Base-by-base conservation (phyloP, 2,329 filamentous ascomycete species). In the Tolypocladium endophyticum region DNA sequence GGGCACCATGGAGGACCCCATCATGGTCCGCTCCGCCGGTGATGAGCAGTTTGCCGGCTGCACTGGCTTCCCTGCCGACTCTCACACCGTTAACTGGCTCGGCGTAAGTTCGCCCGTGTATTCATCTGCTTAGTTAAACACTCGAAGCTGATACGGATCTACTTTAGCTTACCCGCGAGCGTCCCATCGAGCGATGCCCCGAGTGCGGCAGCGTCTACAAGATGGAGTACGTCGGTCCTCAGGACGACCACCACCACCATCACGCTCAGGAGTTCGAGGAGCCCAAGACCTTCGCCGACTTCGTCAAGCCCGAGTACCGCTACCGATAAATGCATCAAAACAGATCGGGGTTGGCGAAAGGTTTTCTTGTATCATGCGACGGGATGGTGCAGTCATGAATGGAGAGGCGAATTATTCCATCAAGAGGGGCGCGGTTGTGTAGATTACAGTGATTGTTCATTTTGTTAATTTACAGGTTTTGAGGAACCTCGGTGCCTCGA, bases 191-290 rank as follows among this genome's bases (percentile, higher is more conserved):
- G 82, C 91, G 94, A 76, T 99, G 94, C 87, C 87, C 87, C 72
- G 94, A 99, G 83, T 99, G 94, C 79, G 94, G 94, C 68, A 90
- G 87, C 75, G 90, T 94, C 68, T 92, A 96, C 83, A 95, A 96
- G 87, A 94, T 97, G 90, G 88, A 97, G 74, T 99, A 96, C 77
- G 79, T 96, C 66, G 94, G 94, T 63, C 87, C 92, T 57, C 75
- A 87, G 73, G 89, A 94, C 66, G 87, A 92, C 74, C 77, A 81
- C 70, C 84, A 90, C 74, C 73, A 82, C 73, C 76, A 81, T 73
- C 76, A 81, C 73, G 76, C 77, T 70, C 82, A 86, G 72, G 85
- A 84, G 72, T 81, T 85, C 74, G 85, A 87, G 76, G 91, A 96
- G 79, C 90, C 92, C 74, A 96, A 97, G 88, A 96, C 90, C 69